Evolutionary conservation across 2,329 filamentous ascomycete genomes (phyloP).

Genomic region (Colletotrichum costaricense): DNA sequence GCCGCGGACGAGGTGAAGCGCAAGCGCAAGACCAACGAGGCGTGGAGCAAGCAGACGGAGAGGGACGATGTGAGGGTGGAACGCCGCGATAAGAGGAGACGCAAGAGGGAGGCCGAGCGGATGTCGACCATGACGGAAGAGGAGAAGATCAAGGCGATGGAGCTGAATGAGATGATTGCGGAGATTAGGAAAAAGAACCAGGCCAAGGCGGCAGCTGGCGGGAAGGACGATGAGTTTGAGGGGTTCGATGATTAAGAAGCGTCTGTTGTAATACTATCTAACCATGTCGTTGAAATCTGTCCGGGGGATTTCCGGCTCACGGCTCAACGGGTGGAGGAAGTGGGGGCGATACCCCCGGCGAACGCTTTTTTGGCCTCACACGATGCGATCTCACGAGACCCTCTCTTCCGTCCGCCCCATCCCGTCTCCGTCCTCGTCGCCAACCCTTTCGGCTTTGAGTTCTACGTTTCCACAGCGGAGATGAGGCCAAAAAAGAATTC

Average conservation of each 20-base stretch:
- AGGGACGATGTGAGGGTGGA: conserved; percentile 71
- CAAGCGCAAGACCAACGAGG: conserved; percentile 72
- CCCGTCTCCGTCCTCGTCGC: conserved; percentile 14
- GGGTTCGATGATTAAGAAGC: conserved; percentile 60
- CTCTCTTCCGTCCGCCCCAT: not conserved
- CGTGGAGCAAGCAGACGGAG: conserved; percentile 80
- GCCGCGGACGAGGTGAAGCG: conserved; percentile 55
- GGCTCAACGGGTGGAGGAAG: not conserved
- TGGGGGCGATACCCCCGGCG: conserved; percentile 16
- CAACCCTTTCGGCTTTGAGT: conserved; percentile 8
- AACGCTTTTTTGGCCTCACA: not conserved
- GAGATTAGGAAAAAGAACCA: conserved; percentile 71
- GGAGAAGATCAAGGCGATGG: conserved; percentile 71
- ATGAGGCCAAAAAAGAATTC: not conserved
- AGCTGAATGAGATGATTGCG: conserved; percentile 73
- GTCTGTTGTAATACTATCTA: conserved; percentile 8
- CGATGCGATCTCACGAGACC: conserved; percentile 16
- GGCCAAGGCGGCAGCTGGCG: conserved; percentile 50
- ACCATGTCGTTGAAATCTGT: not conserved
- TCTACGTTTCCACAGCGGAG: conserved; percentile 13
- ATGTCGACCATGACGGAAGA: conserved; percentile 76
- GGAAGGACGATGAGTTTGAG: conserved; percentile 63
- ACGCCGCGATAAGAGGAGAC: conserved; percentile 72
- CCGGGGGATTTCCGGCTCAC: not conserved
- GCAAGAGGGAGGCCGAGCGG: conserved; percentile 72